phyloP scores from a whole-genome alignment of 306 rosid species.

The Comarum palustre region DNA sequence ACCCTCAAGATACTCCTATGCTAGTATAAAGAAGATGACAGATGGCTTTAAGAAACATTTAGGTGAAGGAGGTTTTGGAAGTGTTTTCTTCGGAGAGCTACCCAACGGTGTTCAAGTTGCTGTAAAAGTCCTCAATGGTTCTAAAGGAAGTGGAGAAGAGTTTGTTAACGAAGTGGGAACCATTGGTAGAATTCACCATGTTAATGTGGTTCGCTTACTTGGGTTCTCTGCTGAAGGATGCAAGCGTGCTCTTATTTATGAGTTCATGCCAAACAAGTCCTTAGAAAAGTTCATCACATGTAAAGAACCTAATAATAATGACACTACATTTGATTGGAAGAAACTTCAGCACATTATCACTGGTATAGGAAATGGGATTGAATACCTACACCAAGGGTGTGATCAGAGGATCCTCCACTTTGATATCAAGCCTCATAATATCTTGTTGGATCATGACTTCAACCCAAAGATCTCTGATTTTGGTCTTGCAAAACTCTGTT shows the following conservation, averaged over 20 bases:
- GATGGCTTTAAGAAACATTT: background rate
- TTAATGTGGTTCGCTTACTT: constrained; percentile 3
- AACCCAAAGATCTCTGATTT: background rate
- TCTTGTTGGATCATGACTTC: background rate
- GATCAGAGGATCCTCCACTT: constrained; percentile 2
- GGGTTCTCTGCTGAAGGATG: constrained; percentile 5
- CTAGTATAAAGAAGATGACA: constrained; percentile 1
- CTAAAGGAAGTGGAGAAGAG: background rate
- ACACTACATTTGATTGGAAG: background rate
- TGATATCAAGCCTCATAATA: no score
- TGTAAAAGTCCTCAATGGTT: background rate
- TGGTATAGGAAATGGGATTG: constrained; percentile 5
- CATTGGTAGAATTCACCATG: constrained; percentile 11
- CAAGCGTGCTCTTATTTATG: background rate
- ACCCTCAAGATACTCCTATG: background rate
- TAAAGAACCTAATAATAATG: background rate
- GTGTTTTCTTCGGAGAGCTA: background rate
- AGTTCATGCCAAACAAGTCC: constrained; percentile 2
- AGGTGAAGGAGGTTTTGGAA: constrained; percentile 7
- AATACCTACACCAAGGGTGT: constrained; percentile 5
- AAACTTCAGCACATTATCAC: background rate
- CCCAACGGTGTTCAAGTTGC: background rate
- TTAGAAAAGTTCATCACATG: constrained; percentile 1
- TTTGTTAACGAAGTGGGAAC: background rate
- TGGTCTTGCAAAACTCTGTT: constrained; percentile 1